Base-by-base conservation (phyloP, 345 rosid species). In the Brassica juncea region DNA sequence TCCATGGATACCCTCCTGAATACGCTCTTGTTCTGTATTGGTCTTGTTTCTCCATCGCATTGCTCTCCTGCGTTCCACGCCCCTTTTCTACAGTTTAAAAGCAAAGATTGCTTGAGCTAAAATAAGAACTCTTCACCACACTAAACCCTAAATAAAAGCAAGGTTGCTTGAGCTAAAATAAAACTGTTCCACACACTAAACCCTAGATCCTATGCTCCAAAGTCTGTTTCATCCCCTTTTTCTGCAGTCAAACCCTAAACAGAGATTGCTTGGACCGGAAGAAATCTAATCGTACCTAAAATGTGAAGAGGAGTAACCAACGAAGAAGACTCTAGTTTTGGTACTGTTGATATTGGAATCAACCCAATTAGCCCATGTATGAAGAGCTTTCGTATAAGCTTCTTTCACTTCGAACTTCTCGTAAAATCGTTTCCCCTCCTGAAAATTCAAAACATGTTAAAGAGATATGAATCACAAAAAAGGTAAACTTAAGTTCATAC, bases 271-370 rank as follows among this genome's bases (percentile, higher is more conserved):
- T 34, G 37, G 37, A 30, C 5, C 0, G 19, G 1, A 62, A 63
- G 42, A 21, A 39, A 78, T 2, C 2, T 30, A 15, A n/a, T 0
- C 1, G 52, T 3, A 86, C 93, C 89, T 88, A 83, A 87, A 92
- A 75, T 90, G 94, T 8, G 93, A 89, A 82, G 97, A 87, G 16
- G 97, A 89, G 87, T 87, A 92, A 32, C 97, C 94, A 0, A 87
- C 70, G 49, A 92, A 92, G 86, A 90, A 86, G 76, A 92, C 90
- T 64, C 86, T 84, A 1, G 90, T 87, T 35, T 70, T 84, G 19
- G 82, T 86, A 11, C 73, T 80, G 84, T 90, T 83, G 67, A 90
- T 78, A 75, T 81, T 86, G 10, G 87, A 60, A 86, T 90, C 97
- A 75, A 86, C 86, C 94, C 94, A 90, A 68, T 83, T 62, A 54